Evolutionary conservation across 2,329 filamentous ascomycete species (phyloP).

Genomic region (Tolypocladium nubicola): DNA sequence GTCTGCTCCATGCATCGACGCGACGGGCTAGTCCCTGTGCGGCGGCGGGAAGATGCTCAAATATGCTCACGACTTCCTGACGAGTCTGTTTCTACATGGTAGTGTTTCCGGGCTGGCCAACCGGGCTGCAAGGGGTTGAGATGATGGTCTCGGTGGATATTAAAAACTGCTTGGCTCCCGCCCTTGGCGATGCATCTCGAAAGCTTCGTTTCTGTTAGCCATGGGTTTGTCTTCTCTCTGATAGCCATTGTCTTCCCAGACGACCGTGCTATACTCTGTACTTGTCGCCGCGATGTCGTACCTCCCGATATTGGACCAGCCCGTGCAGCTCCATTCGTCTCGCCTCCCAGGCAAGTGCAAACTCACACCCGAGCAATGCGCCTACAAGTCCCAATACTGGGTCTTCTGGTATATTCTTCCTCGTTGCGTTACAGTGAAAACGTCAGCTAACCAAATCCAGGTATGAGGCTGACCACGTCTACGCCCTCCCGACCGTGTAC

Average conservation of each 20-base stretch:
- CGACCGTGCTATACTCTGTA: not conserved
- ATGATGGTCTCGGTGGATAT: not conserved
- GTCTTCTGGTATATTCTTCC: slow-evolving; percentile 26
- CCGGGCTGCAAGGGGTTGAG: not conserved
- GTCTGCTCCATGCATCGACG: not conserved
- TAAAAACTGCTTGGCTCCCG: not conserved
- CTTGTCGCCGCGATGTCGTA: not conserved
- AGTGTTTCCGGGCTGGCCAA: not conserved
- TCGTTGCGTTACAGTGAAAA: not conserved
- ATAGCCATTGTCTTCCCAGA: not conserved
- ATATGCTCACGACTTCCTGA: not conserved
- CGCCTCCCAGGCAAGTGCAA: slow-evolving; percentile 12
- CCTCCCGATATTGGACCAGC: slow-evolving; percentile 4
- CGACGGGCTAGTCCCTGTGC: not conserved
- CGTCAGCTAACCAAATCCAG: not conserved
- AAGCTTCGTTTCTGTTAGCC: not conserved
- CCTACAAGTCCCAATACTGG: slow-evolving; percentile 34
- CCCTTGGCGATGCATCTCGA: not conserved
- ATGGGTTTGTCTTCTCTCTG: not conserved
- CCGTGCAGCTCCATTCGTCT: slow-evolving; percentile 6
- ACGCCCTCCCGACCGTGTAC: slow-evolving; percentile 38
- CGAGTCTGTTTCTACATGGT: not conserved
- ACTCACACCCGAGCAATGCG: slow-evolving; percentile 31
- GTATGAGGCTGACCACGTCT: slow-evolving; percentile 38
- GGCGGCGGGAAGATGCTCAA: not conserved